Evolutionary conservation across 23 red algal genomes (phyloP).

Genomic region (Gracilaria domingensis): DNA sequence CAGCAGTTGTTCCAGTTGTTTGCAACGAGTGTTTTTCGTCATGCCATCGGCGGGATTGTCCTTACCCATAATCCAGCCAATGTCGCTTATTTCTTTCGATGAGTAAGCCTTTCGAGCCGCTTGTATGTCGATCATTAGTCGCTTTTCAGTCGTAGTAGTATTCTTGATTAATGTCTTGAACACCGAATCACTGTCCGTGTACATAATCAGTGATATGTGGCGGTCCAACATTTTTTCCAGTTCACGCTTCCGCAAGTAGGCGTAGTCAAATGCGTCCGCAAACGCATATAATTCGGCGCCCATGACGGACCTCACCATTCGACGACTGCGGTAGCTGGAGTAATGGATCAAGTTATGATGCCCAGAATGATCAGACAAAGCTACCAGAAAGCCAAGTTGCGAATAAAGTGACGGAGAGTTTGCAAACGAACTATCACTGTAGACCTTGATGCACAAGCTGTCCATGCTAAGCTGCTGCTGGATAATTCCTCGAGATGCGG

Average conservation of each 20-base stretch:
- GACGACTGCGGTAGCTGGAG: conserved; percentile 25
- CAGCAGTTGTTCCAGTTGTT: not conserved
- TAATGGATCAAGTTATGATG: conserved; percentile 20
- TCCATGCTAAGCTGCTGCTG: conserved; percentile 7
- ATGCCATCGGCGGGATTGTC: conserved; percentile 42
- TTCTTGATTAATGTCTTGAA: conserved; percentile 37
- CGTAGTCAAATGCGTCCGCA: conserved; percentile 42
- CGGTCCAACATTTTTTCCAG: not conserved
- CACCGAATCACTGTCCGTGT: conserved; percentile 29
- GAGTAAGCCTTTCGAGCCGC: conserved; percentile 30
- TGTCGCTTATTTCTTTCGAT: conserved; percentile 41
- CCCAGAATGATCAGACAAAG: conserved; percentile 6
- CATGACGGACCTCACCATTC: conserved; percentile 29
- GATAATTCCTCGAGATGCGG: not conserved
- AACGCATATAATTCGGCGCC: conserved; percentile 55
- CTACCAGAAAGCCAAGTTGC: conserved; percentile 45
- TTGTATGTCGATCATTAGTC: conserved; percentile 46
- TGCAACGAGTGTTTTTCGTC: not conserved
- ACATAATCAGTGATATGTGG: conserved; percentile 9
- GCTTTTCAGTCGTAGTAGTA: conserved; percentile 39
- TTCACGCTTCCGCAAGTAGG: conserved; percentile 19
- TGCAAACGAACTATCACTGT: conserved; percentile 37
- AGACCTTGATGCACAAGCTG: conserved; percentile 27
- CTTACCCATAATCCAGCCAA: conserved; percentile 35
- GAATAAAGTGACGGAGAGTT: not conserved